phyloP scores from a whole-genome alignment of 371 early-diverging fungal species.

The Encephalitozoon romaleae region DNA sequence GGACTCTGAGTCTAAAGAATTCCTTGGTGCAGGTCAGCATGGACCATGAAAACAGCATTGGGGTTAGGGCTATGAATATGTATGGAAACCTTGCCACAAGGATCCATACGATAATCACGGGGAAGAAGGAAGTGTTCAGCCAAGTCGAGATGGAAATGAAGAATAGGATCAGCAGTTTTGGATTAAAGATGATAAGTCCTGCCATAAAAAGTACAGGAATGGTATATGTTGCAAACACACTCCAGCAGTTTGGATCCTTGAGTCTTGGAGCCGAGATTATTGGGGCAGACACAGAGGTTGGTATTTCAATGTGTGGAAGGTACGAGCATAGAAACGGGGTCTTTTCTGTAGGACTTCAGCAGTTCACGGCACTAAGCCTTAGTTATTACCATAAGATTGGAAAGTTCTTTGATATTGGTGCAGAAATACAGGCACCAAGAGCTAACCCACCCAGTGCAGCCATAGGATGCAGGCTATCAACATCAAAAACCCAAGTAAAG shows the following conservation, averaged over 20 bases:
- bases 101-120: conserved; percentile 28
- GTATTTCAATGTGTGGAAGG: conserved; percentile 36
- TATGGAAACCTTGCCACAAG: conserved; percentile 8
- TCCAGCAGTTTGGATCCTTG: conserved; percentile 28
- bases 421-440: background rate
- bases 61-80: conserved; percentile 22
- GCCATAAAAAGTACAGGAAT: conserved; percentile 31
- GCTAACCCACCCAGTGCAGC: background rate
- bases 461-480: conserved; percentile 25
- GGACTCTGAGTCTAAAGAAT: conserved; percentile 22
- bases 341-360: conserved; percentile 30
- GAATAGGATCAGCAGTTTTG: conserved; percentile 27
- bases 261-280: conserved; percentile 40
- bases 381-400: conserved; percentile 28
- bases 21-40: conserved; percentile 21
- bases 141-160: conserved; percentile 29
- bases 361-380: conserved; percentile 36
- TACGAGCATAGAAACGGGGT: conserved; percentile 10
- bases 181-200: conserved; percentile 44
- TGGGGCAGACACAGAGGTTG: background rate
- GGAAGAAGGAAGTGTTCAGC: conserved; percentile 34
- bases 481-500: conserved; percentile 23
- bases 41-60: conserved; percentile 32
- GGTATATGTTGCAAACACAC: conserved; percentile 35
- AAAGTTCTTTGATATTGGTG: conserved; percentile 23